Base-by-base conservation (phyloP, 2,329 filamentous ascomycete species). In the Zasmidium angulare region DNA sequence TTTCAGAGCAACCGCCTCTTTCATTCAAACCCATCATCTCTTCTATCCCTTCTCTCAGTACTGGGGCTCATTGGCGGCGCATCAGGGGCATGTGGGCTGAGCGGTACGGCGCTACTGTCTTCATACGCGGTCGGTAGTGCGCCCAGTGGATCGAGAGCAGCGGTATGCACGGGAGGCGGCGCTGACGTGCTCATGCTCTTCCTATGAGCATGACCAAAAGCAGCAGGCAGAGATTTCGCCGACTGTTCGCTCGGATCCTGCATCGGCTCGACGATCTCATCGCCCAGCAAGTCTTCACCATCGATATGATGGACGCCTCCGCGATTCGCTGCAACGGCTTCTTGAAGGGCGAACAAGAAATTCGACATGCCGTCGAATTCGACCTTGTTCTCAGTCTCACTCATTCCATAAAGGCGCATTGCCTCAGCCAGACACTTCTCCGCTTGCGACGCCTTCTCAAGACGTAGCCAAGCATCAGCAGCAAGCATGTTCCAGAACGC, bases 401-500 rank as follows among this genome's bases (percentile, higher is more conserved):
- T 55, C 17, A 61, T 48, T 2, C 56, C 54, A 66, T 87, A 87
- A 1, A 86, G 72, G 11, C 75, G 73, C 50, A 81, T 75, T 0
- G 90, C 90, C 64, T 89, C 86, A 51, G 89, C 86, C 1, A 98
- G 82, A 64, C 90, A 91, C 59, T 85, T 83, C 65, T 91, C 89
- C 0, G 92, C 90, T 70, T 96, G 89, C 14, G 89, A 84, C 55
- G 86, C 86, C 70, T 93, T 93, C 31, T 84, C 86, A 63, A 93
- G 84, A 53, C 84, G 83, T 56, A 93, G 80, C 95, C 95, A 99
- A 1, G 87, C 84, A 68, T 96, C 89, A 0, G 92, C 88, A 1
- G 90, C 89, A 43, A 96, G 82, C 21, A 95, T 82, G 65, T 88
- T 89, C 93, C 93, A 99, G 64, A 96, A 84, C 0, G 90, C 95